These are phyloP conservation scores for Aureobasidium zeae DNA, from an alignment of 2,329 filamentous ascomycete genomes.

Conservation along the genomic window DNA sequence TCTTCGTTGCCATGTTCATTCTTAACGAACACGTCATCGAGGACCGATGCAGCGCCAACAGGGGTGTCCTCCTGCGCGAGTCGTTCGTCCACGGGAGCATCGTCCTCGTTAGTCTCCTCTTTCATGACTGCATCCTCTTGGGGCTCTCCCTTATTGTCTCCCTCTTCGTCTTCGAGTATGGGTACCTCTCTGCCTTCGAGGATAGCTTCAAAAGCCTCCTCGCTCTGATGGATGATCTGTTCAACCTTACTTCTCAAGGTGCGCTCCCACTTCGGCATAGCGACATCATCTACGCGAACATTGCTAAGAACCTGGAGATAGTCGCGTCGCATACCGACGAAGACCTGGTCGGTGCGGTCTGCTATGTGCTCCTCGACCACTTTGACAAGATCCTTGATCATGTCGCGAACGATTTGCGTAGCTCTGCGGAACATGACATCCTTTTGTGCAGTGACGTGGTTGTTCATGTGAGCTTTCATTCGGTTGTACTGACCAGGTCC, in stretches of 20 bases:
- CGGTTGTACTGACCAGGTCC: conserved; percentile 40
- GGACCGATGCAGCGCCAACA: not conserved
- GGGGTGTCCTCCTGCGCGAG: not conserved
- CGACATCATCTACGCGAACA: conserved; percentile 16
- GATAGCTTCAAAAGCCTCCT: conserved; percentile 1
- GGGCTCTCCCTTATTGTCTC: no score
- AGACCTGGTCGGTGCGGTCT: conserved; percentile 39
- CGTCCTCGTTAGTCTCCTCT: no score
- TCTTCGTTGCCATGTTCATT: not conserved
- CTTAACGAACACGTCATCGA: not conserved
- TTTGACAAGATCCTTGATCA: conserved; percentile 36
- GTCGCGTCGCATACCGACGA: conserved; percentile 28
- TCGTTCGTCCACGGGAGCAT: no score
- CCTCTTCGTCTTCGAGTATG: no score
- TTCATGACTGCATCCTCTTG: no score
- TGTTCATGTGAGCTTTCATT: conserved; percentile 45
- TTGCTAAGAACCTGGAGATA: conserved; percentile 30
- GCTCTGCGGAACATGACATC: conserved; percentile 44
- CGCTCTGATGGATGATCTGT: conserved; percentile 3
- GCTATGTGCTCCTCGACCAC: conserved; percentile 37
- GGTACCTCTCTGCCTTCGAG: not conserved
- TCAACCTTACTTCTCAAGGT: conserved; percentile 5
- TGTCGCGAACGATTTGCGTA: conserved; percentile 32
- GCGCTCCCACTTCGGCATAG: conserved; percentile 14
- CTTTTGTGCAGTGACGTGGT: conserved; percentile 35